Percentiles rank a stretch among this genome's conserved stretches.
These are phyloP conservation scores for Sclerotinia borealis DNA, from an alignment of 2,329 filamentous ascomycete genomes.

Conservation along the genomic window DNA sequence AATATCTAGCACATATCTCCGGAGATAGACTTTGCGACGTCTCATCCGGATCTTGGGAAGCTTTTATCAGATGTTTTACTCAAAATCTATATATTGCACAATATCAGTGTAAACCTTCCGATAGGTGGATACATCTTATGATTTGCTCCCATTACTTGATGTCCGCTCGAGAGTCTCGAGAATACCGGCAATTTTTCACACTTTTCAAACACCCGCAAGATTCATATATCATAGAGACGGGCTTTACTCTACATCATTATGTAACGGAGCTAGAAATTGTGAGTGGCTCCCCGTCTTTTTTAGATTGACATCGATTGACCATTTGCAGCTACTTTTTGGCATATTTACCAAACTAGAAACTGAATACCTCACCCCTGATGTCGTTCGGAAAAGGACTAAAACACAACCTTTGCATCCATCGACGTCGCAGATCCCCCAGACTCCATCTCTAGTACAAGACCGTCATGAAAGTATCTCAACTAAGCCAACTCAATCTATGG, in stretches of 20 bases:
- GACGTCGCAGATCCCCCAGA: neutral
- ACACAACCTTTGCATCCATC: neutral
- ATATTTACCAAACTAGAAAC: neutral
- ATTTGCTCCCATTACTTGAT: constrained; percentile 7
- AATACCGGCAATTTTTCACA: neutral
- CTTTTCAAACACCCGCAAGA: neutral
- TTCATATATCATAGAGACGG: neutral
- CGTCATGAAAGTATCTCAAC: neutral
- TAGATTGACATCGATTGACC: neutral
- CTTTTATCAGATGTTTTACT: constrained; percentile 5
- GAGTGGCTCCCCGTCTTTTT: neutral
- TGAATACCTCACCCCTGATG: neutral
- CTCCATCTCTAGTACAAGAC: neutral
- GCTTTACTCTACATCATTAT: constrained; percentile 4
- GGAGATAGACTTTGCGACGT: neutral
- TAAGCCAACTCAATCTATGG: neutral
- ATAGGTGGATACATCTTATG: constrained; percentile 7
- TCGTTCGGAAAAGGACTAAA: neutral
- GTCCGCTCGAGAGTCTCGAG: neutral
- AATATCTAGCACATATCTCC: neutral
- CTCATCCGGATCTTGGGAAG: neutral
- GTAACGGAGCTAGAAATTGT: constrained; percentile 7
- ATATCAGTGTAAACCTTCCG: neutral
- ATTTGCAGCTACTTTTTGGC: neutral
- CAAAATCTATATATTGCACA: neutral